These are phyloP conservation scores for Rhodosporidiobolus odoratus DNA, from an alignment of 768 basidiomycete species.

Conservation along the genomic window DNA sequence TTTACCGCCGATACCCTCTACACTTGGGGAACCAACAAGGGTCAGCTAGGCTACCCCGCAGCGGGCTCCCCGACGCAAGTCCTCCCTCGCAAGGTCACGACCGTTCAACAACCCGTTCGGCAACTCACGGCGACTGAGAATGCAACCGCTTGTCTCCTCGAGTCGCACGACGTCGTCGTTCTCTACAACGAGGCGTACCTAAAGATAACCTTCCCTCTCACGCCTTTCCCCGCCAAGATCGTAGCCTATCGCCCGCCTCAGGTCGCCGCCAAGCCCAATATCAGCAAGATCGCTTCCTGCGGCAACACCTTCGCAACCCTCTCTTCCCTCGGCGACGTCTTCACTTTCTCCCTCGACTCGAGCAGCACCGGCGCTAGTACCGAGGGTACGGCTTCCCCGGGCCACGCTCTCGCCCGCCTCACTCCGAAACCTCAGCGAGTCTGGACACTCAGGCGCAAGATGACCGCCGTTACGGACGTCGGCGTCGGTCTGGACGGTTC, in stretches of 20 bases:
- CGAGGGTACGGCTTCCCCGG: constrained; percentile 14
- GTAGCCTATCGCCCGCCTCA: constrained; percentile 75
- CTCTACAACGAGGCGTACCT: constrained; percentile 69
- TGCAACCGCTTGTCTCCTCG: constrained; percentile 72
- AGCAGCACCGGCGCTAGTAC: constrained; percentile 20
- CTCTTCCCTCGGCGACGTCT: constrained; percentile 82
- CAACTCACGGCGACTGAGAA: constrained; percentile 73
- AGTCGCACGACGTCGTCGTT: constrained; percentile 74
- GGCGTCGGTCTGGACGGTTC: constrained; percentile 81
- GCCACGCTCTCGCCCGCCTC: constrained; percentile 15
- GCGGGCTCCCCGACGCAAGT: constrained; percentile 41
- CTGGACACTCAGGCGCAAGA: constrained; percentile 82
- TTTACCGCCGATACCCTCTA: constrained; percentile 56
- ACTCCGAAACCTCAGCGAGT: constrained; percentile 69
- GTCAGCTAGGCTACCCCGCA: constrained; percentile 66
- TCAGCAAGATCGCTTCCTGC: constrained; percentile 71
- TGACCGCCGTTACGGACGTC: constrained; percentile 80
- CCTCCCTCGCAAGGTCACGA: constrained; percentile 62
- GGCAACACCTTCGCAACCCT: constrained; percentile 78
- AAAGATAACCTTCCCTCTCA: constrained; percentile 75
- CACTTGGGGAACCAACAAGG: constrained; percentile 84
- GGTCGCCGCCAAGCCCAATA: constrained; percentile 61
- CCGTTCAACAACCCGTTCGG: constrained; percentile 63
- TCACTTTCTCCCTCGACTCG: constrained; percentile 61
- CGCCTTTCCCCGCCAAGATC: constrained; percentile 70